Percentiles rank a stretch among this genome's conserved stretches.
phyloP scores from a whole-genome alignment of 2,329 filamentous ascomycete genomes.

The Aureobasidium melanogenum region DNA sequence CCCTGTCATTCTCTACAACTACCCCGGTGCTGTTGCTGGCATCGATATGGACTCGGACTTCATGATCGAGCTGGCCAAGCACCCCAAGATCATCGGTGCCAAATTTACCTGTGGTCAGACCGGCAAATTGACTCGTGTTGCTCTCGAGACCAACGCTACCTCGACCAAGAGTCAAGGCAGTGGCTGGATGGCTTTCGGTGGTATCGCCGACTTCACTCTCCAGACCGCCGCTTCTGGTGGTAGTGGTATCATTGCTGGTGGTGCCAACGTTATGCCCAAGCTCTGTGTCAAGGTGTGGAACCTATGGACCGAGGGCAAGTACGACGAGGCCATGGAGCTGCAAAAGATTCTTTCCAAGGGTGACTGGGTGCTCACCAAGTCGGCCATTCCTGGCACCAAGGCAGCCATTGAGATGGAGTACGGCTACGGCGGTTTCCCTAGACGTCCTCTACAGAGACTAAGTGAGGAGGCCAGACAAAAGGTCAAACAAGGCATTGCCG shows the following conservation, averaged over 20 bases:
- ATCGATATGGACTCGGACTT: slow-evolving; percentile 87
- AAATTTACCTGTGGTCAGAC: slow-evolving; percentile 92
- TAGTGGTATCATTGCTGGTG: slow-evolving; percentile 75
- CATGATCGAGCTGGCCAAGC: slow-evolving; percentile 72
- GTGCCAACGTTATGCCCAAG: slow-evolving; percentile 79
- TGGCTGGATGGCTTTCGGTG: slow-evolving; percentile 75
- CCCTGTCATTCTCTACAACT: slow-evolving; percentile 83
- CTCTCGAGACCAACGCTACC: slow-evolving; percentile 60
- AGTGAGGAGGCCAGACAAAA: slow-evolving; percentile 38
- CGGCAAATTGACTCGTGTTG: slow-evolving; percentile 78
- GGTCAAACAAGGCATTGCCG: slow-evolving; percentile 22
- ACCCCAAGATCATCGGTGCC: slow-evolving; percentile 63
- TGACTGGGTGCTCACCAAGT: slow-evolving; percentile 77
- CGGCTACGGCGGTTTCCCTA: slow-evolving; percentile 70
- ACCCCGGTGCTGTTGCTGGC: slow-evolving; percentile 76
- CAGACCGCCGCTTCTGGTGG: slow-evolving; percentile 74
- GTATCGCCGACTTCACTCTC: slow-evolving; percentile 78
- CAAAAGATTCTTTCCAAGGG: slow-evolving; percentile 71
- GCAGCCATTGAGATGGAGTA: slow-evolving; percentile 70
- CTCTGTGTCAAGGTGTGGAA: slow-evolving; percentile 71
- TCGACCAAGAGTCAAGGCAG: slow-evolving; percentile 45
- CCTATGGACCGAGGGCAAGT: slow-evolving; percentile 63
- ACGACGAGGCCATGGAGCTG: slow-evolving; percentile 63
- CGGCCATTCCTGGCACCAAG: slow-evolving; percentile 80
- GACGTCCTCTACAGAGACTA: slow-evolving; percentile 61